These are phyloP conservation scores for Aethionema arabicum DNA, from an alignment of 345 rosid genomes.

Conservation along the genomic window DNA sequence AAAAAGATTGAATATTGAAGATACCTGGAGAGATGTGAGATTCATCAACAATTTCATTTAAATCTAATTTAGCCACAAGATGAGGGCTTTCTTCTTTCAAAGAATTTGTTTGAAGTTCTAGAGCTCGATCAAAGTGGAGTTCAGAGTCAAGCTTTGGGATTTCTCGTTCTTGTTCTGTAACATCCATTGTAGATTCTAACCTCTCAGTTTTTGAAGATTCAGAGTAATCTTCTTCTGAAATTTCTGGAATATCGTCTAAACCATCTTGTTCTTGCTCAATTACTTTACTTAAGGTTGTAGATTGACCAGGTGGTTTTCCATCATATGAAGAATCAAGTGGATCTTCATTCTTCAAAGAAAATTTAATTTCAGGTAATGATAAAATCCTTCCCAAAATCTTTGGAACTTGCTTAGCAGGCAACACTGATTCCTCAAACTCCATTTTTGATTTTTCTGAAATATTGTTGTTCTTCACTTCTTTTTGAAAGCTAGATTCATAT, in stretches of 20 bases:
- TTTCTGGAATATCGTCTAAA: conserved; percentile 28
- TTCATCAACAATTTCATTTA: conserved; percentile 17
- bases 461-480: conserved; percentile 45
- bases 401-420: conserved; percentile 20
- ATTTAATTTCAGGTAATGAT: conserved; percentile 64
- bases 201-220: conserved; percentile 24
- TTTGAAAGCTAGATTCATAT: conserved; percentile 50
- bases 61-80: conserved; percentile 13
- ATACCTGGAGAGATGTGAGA: conserved; percentile 38
- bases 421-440: conserved; percentile 36
- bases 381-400: conserved; percentile 54
- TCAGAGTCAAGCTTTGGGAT: conserved; percentile 14
- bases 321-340: conserved; percentile 6
- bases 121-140: conserved; percentile 13
- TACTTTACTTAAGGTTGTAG: conserved; percentile 24
- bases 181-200: conserved; percentile 27
- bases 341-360: conserved; percentile 29
- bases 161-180: conserved; percentile 23
- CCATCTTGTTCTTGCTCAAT: conserved; percentile 32
- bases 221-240: conserved; percentile 33
- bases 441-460: conserved; percentile 31
- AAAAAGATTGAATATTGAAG: background rate
- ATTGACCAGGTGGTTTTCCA: conserved; percentile 13
- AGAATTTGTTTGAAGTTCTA: conserved; percentile 13
- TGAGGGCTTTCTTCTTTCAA: conserved; percentile 29